Percentiles rank a stretch among this genome's conserved stretches.
phyloP scores from a whole-genome alignment of 169 alveolate genomes.

The Plasmodium malariae region DNA sequence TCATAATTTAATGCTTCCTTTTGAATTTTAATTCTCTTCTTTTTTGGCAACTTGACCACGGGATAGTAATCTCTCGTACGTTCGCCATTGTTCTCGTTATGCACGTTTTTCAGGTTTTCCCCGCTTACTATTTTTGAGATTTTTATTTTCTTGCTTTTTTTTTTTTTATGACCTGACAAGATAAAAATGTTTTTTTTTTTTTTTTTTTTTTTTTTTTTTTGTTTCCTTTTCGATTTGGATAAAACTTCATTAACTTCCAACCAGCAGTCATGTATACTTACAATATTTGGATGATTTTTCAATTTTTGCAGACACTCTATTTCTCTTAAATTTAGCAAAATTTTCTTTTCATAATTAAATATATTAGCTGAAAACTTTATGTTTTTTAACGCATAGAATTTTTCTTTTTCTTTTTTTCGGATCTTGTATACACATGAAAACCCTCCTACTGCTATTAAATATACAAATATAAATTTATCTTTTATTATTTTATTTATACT shows the following conservation, averaged over 20 bases:
- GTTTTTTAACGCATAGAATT: conserved; percentile 50
- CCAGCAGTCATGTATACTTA: conserved; percentile 45
- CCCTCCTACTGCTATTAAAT: conserved; percentile 53
- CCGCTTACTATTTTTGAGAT: neutral
- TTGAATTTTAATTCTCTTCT: neutral
- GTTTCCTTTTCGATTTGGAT: neutral
- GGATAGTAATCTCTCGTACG: neutral
- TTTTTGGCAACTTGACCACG: neutral
- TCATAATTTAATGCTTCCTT: neutral
- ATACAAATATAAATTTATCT: conserved; percentile 30
- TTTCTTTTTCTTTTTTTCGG: conserved; percentile 15
- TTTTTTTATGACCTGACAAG: conserved; percentile 2
- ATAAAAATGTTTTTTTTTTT: conserved; percentile 7
- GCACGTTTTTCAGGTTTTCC: too few relatives aligned
- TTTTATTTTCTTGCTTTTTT: neutral
- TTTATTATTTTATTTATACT: conserved; percentile 33
- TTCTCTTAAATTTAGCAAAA: conserved; percentile 46
- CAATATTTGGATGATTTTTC: conserved; percentile 32
- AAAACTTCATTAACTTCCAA: conserved; percentile 27
- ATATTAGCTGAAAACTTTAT: conserved; percentile 39
- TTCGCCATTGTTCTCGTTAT: too few relatives aligned
- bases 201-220: neutral
- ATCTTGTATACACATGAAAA: conserved; percentile 56
- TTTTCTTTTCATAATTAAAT: conserved; percentile 28
- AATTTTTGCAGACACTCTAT: conserved; percentile 30